Evolutionary conservation across 179 eudicot genomes (phyloP), one percentile per base, ranked within the genome.

Genomic region (Beta macrorhiza): DNA sequence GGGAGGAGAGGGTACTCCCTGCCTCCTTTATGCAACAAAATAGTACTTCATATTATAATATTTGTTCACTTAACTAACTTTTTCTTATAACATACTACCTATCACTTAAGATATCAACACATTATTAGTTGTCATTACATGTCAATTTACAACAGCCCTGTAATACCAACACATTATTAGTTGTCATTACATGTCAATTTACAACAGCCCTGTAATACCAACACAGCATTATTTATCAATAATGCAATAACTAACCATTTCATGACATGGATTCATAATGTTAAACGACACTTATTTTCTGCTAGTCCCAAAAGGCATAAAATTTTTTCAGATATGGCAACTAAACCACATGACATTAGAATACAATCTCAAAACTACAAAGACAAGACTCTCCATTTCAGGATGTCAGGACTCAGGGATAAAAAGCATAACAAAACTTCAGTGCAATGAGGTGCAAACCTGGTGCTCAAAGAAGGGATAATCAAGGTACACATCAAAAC

Each of bases 391-490:
- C 22, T 51, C 29, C 25, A 37, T 2, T 29, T 80, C 47, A 9
- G 25, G 56, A 62, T 62, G 62, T 32, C 12, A 22, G 25, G 25
- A 25, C 25, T 25, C 25, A 25, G 37, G 2, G 51, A 2, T 9
- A 37, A 57, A 56, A 45, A 29, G 47, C 53, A 37, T 64, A 74
- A 74, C 64, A 3, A 55, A 37, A 63, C 42, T 72, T 67, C 55
- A 56, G 49, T 51, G 52, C 4, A n/a, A 53, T 14, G 32, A 75
- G 25, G 65, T 53, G 65, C 77, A 67, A 22, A 94, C 98, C 98
- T 94, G 98, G 78, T 94, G 97, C 92, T 94, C 98, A 86, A 94
- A 94, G 84, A 94, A 94, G 52, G 96, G 97, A 79, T 90, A 91
- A 78, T 94, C 98, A 85, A 94, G 82, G 88, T 94, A 94, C 74